Evolutionary conservation across 306 rosid genomes (phyloP), one percentile per base, ranked within the genome.

Genomic region (Geum urbanum): DNA sequence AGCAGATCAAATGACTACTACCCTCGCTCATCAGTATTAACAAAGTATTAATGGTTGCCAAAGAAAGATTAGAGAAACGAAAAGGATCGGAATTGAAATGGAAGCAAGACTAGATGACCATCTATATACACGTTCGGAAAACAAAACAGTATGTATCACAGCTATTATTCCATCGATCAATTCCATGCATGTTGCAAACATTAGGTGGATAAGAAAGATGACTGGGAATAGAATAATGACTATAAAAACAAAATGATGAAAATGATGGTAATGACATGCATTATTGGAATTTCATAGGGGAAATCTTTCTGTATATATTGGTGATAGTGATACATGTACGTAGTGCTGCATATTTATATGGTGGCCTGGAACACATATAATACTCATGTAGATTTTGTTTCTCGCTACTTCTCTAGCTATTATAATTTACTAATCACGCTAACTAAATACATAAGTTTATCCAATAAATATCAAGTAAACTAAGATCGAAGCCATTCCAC

Each of bases 271-370:
- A 54, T 12, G 27, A 41, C 46, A n/a, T n/a, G n/a, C n/a, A 54
- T 13, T 20, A 54, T 40, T 69, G 40, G 40, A 53, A 11, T 49
- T 37, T 11, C 12, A 67, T n/a, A 13, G 16, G 46, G 45, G 14
- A 35, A 52, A 37, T 50, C 47, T 50, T 37, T 47, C 72, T 67
- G 55, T 35, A 11, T 27, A 52, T 62, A 62, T 39, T 62, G 24
- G 27, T 50, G 72, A 35, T 19, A 18, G 57, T 18, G 62, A 68
- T 39, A 56, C 16, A 52, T 68, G 48, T 27, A 66, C 61, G 61
- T 55, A 59, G 63, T 57, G 32, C 41, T 57, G 62, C 62, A 56
- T 12, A 56, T 22, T 56, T 24, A 56, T 12, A 57, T 32, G 37
- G 0, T 57, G 43, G 41, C 18, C 41, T 27, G 43, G 13, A 54